phyloP scores from a whole-genome alignment of 2,329 filamentous ascomycete genomes.

The Colletotrichum phormii region DNA sequence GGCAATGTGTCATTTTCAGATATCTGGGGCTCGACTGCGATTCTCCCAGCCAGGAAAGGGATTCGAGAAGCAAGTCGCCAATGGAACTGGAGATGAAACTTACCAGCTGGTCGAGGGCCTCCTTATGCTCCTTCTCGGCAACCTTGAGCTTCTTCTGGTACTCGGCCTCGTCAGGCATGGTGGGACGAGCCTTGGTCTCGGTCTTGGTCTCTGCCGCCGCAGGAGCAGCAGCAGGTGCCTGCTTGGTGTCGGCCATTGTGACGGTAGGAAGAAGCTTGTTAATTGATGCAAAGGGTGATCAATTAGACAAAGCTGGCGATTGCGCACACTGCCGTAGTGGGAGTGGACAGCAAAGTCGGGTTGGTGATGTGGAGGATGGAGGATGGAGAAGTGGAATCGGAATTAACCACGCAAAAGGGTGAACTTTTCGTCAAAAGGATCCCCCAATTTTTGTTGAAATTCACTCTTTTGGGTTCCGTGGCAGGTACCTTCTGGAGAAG shows the following conservation, averaged over 20 bases:
- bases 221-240: background rate
- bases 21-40: background rate
- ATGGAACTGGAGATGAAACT: constrained; percentile 36
- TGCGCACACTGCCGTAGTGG: constrained; percentile 17
- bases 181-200: constrained; percentile 70
- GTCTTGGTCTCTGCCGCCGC: constrained; percentile 50
- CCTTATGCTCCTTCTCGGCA: constrained; percentile 88
- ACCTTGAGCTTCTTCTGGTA: constrained; percentile 84
- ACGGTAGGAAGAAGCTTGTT: constrained; percentile 15
- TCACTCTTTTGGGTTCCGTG: constrained; percentile 37
- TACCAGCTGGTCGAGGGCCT: constrained; percentile 72
- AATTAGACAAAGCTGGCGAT: constrained; percentile 23
- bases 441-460: constrained; percentile 38
- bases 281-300: constrained; percentile 17
- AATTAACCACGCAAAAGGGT: constrained; percentile 22
- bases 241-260: constrained; percentile 61
- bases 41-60: too few species aligned
- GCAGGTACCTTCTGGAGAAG: constrained; percentile 29
- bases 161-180: constrained; percentile 86
- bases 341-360: constrained; percentile 1
- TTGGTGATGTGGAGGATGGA: constrained; percentile 31
- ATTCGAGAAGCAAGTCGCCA: background rate
- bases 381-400: constrained; percentile 37
- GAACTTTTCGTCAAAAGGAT: constrained; percentile 30
- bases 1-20: background rate